Base-by-base conservation (phyloP, 2,329 filamentous ascomycete species). In the Leptographium wingfieldii region DNA sequence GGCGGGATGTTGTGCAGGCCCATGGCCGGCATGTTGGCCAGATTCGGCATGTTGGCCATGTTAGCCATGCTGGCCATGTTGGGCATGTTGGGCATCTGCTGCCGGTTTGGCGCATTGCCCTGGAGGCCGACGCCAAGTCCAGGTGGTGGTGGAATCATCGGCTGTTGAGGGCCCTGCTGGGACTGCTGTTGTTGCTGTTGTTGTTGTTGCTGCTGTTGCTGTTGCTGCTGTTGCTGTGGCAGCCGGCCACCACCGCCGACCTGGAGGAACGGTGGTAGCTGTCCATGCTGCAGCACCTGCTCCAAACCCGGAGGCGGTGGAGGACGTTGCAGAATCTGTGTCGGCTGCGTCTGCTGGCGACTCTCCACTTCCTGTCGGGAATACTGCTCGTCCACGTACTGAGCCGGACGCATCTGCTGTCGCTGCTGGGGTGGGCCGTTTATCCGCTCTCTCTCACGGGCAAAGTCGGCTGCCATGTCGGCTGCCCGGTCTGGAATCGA, bases 271-370 rank as follows among this genome's bases (percentile, higher is more conserved):
- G 72, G 77, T 22, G 72, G 77, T 27, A 77, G 80, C 2, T 60
- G 60, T 16, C 62, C 61, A 22, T 78, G 80, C 72, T 78, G 80
- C 72, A 85, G 79, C 66, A 81, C 79, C 54, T 84, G 71, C 22
- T 77, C 82, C 49, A 86, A 71, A 9, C 83, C 83, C 2, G 81
- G 81, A 22, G 79, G 81, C 25, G 79, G 80, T 1, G 77, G 79
- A n/a, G 81, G 82, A 6, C 83, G 80, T 69, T 86, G 83, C 27
- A 86, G 70, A 58, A 86, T 86, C 67, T 86, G 83, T 4, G 82
- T 84, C 5, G 81, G 82, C 64, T 61, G 60, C 3, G 22, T 43
- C 38, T 56, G 74, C 46, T 75, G 74, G 60, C 69, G 66, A 48
- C 56, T 65, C 51, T 82, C 79, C 29, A 70, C 72, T 33, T 82